Base-by-base conservation (phyloP, 2,329 filamentous ascomycete genomes). In the Esteya vermicola region DNA sequence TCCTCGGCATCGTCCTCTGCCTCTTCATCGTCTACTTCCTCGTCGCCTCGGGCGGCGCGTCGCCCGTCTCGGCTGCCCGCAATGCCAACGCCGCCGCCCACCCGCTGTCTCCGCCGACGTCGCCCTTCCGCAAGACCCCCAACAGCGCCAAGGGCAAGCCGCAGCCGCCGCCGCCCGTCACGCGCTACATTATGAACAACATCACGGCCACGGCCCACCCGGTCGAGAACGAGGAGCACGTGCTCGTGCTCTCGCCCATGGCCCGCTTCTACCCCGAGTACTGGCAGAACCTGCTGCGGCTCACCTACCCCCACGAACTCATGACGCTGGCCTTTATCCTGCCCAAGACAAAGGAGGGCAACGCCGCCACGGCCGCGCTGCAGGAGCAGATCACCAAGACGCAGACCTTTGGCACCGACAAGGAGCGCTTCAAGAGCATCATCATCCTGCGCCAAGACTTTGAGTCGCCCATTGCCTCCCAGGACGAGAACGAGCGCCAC, bases 241-340 rank as follows among this genome's bases (percentile, higher is more conserved):
- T 98, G 44, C 77, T 98, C 41, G 83, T 98, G 54, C 72, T 98
- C 45, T 95, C 91, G 1, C 91, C 91, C 9, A 78, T 98, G 62
- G 82, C 85, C 25, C 77, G 84, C 46, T 98, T 96, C 68, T 96
- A 95, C 61, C 79, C 83, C 51, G 78, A 73, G 50, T 98, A 96
- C 66, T 98, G 91, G 89, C 81, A 93, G 58, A 98, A 96, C 53
- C 68, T 98, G 22, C 58, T 88, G 49, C 75, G 75, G 55, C 71
- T 98, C 41, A 72, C 63, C 52, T 98, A 96, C 57, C 91, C 91
- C 4, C 91, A 95, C 62, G 83, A 94, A 44, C 75, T 96, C 47
- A 93, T 98, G 54, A 93, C 85, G 1, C 69, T 98, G 22, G 91
- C 85, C 30, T 98, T 96, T 64, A 96, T 98, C 55, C 78, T 94